Conservation (phyloP, 352 stramenopile genomes). For the Sclerospora graminicola region DNA sequence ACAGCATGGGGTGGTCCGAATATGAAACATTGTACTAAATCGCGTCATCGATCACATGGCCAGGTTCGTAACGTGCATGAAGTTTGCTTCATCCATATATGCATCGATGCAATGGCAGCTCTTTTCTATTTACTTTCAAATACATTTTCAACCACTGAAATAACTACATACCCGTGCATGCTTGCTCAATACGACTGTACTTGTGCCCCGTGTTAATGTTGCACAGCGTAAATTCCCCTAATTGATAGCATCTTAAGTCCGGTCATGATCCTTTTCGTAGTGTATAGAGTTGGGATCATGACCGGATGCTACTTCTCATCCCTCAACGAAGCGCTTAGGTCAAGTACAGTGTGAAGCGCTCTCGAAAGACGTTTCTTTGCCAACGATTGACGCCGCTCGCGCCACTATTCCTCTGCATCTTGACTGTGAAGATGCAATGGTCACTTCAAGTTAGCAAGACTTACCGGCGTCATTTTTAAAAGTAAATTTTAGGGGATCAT, state of each 20-base stretch:
- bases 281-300: too few relatives aligned
- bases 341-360: too few relatives aligned
- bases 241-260: slow-evolving; percentile 50
- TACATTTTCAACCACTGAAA: background rate
- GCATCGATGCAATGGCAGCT: background rate
- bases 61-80: slow-evolving; percentile 13
- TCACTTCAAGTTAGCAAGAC: too few relatives aligned
- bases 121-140: background rate
- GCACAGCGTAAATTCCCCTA: slow-evolving; percentile 14
- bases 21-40: slow-evolving; percentile 47
- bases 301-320: too few relatives aligned
- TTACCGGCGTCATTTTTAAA: too few relatives aligned
- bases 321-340: too few relatives aligned
- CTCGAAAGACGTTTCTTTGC: too few relatives aligned
- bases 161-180: background rate
- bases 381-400: too few relatives aligned
- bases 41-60: slow-evolving; percentile 1
- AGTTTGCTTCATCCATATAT: slow-evolving; percentile 6
- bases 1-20: slow-evolving; percentile 48
- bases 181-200: slow-evolving; percentile 2
- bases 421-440: too few relatives aligned
- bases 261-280: slow-evolving; percentile 7
- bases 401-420: too few relatives aligned
- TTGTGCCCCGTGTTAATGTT: slow-evolving; percentile 12
- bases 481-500: too few relatives aligned